phyloP scores from a whole-genome alignment of 345 rosid genomes.

The Trapa bicornis region DNA sequence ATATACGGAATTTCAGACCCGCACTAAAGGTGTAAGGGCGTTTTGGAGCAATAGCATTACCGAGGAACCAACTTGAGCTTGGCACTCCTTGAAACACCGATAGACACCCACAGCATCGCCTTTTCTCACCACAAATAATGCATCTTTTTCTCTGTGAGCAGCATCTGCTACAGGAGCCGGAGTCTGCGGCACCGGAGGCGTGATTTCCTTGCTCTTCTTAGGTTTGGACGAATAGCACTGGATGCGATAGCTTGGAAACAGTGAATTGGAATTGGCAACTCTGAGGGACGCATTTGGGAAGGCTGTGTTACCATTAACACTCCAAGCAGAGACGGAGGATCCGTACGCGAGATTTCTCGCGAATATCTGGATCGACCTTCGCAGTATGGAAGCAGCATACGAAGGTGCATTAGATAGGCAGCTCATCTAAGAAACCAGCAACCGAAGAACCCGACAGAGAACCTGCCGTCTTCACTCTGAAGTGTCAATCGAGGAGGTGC shows the following conservation, averaged over 20 bases:
- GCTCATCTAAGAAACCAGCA: constrained; percentile 24
- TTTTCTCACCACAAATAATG: constrained; percentile 74
- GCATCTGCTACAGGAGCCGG: constrained; percentile 19
- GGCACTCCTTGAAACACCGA: constrained; percentile 54
- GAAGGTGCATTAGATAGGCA: constrained; percentile 45
- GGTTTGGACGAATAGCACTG: constrained; percentile 43
- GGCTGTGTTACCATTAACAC: constrained; percentile 6
- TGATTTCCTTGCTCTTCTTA: constrained; percentile 11
- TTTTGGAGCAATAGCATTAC: constrained; percentile 20
- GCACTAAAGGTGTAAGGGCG: too few species aligned
- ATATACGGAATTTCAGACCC: background rate
- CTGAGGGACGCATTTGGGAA: constrained; percentile 15
- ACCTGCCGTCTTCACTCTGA: background rate
- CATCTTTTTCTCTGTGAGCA: constrained; percentile 39
- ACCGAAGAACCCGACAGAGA: background rate
- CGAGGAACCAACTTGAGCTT: constrained; percentile 78
- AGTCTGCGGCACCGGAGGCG: constrained; percentile 8
- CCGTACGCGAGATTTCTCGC: constrained; percentile 18
- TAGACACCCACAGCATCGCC: constrained; percentile 75
- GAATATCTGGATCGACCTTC: constrained; percentile 24
- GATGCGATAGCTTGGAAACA: constrained; percentile 20
- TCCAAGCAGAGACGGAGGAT: constrained; percentile 15
- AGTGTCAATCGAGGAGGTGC: background rate
- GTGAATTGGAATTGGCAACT: constrained; percentile 17
- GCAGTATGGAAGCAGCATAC: constrained; percentile 29